Evolutionary conservation across 129 eudicot genomes (phyloP), one percentile per base, ranked within the genome.

Genomic region (Dittrichia graveolens): DNA sequence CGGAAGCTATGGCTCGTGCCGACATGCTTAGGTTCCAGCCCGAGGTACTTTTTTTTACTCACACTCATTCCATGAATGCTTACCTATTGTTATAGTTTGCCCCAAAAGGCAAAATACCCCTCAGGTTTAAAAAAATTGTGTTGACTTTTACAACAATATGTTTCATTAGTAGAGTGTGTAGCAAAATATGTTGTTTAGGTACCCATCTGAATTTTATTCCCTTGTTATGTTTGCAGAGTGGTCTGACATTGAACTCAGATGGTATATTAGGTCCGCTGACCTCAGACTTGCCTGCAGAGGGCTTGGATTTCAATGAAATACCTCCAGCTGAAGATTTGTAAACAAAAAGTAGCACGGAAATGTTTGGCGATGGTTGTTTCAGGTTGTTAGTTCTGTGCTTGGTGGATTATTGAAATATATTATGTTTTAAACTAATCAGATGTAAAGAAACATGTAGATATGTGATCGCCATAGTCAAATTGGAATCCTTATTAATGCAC

Each of bases 1-100:
- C 98, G 8, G 96, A 93, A 89, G 98, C 96, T 79, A 89, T 93
- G 98, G 98, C 98, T 52, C 96, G 95, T 62, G 95, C 96, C 35
- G 98, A 93, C 82, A 84, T 93, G 98, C 92, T 93, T 40, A 89
- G 96, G 65, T 89, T 93, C 85, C 91, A 86, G 60, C 96, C 98
- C n/a, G 96, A 89, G 96, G 98, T 93, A 68, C 9, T 24, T 24
- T 24, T 24, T 24, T 24, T 24, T 24, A 24, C 31, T 2, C 31
- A 24, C 31, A 24, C 31, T 24, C 31, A 24, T 24, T 24, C 31
- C 31, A 24, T 24, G 2, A 24, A 24, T 24, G 31, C 31, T 24
- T 24, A 24, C 31, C 31, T 24, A 24, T 2, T 24, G 31, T 24
- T 24, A 24, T 24, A 24, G 31, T 24, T 24, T 24, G 31, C 31